Evolutionary conservation across 225 moss, liverwort and hornwort genomes (phyloP).

Genomic region (Climacium dendroides): DNA sequence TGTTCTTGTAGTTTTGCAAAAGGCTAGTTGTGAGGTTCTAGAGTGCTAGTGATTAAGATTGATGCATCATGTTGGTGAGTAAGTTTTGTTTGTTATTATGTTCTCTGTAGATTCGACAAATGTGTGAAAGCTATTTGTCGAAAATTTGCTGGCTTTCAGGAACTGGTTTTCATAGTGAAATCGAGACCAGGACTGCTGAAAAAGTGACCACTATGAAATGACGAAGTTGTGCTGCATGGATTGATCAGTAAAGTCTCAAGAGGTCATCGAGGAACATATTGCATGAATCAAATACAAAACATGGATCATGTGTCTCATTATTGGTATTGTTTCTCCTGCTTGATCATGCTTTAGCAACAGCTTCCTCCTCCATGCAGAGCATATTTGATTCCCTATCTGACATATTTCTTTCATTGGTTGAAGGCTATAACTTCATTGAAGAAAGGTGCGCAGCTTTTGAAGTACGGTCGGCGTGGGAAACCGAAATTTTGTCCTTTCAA

Average conservation of each 20-base stretch:
- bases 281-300: neutral
- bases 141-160: neutral
- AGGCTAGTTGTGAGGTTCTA: neutral
- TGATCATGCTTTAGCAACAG: neutral
- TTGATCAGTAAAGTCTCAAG: neutral
- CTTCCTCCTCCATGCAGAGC: neutral
- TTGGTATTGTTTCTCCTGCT: neutral
- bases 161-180: neutral
- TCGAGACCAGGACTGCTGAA: neutral
- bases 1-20: neutral
- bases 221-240: neutral
- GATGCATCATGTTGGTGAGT: neutral
- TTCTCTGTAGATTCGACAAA: neutral
- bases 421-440: constrained; percentile 57
- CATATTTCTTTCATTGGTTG: neutral
- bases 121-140: neutral
- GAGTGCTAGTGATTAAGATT: neutral
- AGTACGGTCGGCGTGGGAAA: constrained; percentile 56
- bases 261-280: neutral
- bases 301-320: neutral
- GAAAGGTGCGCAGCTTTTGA: constrained; percentile 54
- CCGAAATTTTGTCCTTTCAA: constrained; percentile 60
- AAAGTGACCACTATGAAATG: neutral
- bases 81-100: neutral
- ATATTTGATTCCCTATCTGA: neutral